Evolutionary conservation across 805 yeast genomes (phyloP).

Genomic region (Alloascoidea africana): DNA sequence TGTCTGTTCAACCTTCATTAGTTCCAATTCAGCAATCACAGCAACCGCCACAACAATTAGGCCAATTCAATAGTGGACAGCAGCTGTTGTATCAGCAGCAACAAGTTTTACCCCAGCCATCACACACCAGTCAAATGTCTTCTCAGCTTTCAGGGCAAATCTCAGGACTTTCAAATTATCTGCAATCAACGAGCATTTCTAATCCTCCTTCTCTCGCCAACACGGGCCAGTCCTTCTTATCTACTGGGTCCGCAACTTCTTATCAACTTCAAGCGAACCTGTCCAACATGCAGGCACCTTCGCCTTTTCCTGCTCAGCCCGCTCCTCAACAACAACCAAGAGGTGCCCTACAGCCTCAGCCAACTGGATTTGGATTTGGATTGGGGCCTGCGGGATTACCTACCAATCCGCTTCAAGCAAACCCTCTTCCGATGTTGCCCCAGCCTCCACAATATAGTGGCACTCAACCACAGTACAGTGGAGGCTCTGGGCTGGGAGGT

Average conservation of each 20-base stretch:
- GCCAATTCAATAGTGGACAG: background rate
- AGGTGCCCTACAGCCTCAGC: constrained; percentile 28
- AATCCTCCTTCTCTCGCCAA: background rate
- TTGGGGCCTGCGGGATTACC: constrained; percentile 13
- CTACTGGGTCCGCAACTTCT: background rate
- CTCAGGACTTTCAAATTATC: background rate
- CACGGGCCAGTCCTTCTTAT: background rate
- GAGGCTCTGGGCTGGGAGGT: constrained; percentile 17
- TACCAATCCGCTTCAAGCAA: constrained; percentile 2
- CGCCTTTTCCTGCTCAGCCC: background rate
- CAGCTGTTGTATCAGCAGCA: too few species aligned
- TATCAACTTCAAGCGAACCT: too few species aligned
- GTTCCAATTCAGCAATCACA: background rate
- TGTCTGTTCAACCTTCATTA: too few species aligned
- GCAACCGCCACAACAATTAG: background rate
- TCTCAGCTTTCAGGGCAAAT: background rate
- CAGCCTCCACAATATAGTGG: constrained; percentile 5
- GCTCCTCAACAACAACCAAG: constrained; percentile 32
- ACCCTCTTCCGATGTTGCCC: constrained; percentile 6
- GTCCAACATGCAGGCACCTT: background rate
- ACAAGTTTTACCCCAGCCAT: too few species aligned
- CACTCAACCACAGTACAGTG: constrained; percentile 5
- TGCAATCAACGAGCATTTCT: background rate
- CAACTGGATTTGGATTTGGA: constrained; percentile 93
- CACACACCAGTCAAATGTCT: background rate